Evolutionary conservation across 2,329 filamentous ascomycete species (phyloP), one percentile per base, ranked within the genome.

Genomic region (Fusarium scirpi): DNA sequence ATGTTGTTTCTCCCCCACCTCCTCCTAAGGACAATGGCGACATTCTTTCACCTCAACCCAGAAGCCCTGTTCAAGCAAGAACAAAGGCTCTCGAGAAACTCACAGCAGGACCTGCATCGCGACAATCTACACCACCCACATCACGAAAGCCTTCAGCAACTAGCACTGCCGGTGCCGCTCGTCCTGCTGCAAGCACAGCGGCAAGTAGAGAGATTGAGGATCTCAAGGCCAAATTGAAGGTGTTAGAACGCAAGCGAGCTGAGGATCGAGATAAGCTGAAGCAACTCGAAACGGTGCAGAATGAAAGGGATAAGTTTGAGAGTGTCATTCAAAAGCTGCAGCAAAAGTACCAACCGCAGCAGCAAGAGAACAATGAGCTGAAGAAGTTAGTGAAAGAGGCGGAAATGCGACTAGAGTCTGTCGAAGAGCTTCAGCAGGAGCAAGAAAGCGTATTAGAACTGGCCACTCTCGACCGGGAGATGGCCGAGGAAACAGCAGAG

Each of bases 401-500:
- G 1, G 90, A 96, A 76, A 80, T 85, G 22, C 88, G 87, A 49
- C 85, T 94, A 22, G 89, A 92, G 60, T 79, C 80, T 0, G 84
- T 96, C 4, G 92, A 95, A 72, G 85, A 87, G 30, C 84, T 92
- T 57, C 91, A 96, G 77, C 92, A 92, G 10, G 94, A 98, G 71
- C 91, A 97, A 78, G 96, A 98, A 30, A 88, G 91, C 6, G 89
- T 92, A 9, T 82, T 98, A 76, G 96, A 99, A 80, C 88, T 96
- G 80, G 94, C 94, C 9, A 91, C 93, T 0, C 84, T 99, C 27
- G 96, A 99, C 78, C 90, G 93, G 46, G 95, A 99, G 80, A 97
- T 98, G 92, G 96, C 96, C 0, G 94, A 99, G 79, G 95, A 98
- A 80, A 94, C 90, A 45, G 91, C 93, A 1, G 96, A 98, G 72